phyloP scores from a whole-genome alignment of 1,284 basidiomycete genomes.

The Cryptococcus deneoformans region DNA sequence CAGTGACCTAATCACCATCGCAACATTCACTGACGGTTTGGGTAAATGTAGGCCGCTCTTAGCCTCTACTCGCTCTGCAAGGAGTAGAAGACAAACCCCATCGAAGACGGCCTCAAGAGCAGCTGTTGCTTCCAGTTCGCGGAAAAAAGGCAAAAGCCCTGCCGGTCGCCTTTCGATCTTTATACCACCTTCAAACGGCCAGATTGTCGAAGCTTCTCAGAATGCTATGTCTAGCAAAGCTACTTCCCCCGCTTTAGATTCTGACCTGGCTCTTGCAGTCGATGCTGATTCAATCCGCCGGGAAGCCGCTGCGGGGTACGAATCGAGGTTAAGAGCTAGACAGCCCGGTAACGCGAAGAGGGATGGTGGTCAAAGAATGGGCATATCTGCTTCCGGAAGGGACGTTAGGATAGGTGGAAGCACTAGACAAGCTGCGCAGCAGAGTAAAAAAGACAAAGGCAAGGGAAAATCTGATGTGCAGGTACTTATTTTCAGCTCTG shows the following conservation, averaged over 20 bases:
- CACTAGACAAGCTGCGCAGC: slow-evolving; percentile 12
- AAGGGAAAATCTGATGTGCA: slow-evolving; percentile 32
- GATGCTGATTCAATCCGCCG: slow-evolving; percentile 24
- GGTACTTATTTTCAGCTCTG: slow-evolving; percentile 7
- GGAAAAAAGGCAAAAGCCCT: background rate
- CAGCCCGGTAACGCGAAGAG: slow-evolving; percentile 17
- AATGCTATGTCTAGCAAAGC: slow-evolving; percentile 1
- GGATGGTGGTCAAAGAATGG: slow-evolving; percentile 27
- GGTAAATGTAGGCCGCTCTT: no score
- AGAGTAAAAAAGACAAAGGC: slow-evolving; percentile 23
- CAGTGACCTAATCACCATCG: no score
- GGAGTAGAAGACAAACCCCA: background rate
- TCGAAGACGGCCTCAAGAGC: background rate
- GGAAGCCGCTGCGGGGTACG: slow-evolving; percentile 28
- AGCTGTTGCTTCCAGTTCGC: background rate
- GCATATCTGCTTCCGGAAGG: slow-evolving; percentile 38
- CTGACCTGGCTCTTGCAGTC: background rate
- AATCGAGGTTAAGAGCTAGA: slow-evolving; percentile 17
- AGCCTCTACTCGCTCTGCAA: background rate
- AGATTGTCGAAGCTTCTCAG: slow-evolving; percentile 23
- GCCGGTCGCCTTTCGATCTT: slow-evolving; percentile 29
- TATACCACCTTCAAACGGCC: slow-evolving; percentile 18
- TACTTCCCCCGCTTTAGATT: background rate
- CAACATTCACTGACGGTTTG: no score
- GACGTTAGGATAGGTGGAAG: slow-evolving; percentile 38